Evolutionary conservation across 2,329 filamentous ascomycete species (phyloP).

Genomic region (Cladophialophora bantiana): DNA sequence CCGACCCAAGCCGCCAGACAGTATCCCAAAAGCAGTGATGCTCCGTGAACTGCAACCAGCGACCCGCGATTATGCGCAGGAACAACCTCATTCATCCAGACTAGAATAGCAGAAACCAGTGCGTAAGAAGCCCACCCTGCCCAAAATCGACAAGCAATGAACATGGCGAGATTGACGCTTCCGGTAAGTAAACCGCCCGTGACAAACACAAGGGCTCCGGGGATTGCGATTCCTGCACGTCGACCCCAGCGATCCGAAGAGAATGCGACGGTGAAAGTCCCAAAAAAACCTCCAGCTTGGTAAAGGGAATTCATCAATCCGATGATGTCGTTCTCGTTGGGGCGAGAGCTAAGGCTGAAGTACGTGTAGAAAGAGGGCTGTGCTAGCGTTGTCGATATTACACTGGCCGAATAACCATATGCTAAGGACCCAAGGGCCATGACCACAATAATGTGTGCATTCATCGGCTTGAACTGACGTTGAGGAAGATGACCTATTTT

Average conservation of each 20-base stretch:
- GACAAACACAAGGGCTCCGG: constrained; percentile 47
- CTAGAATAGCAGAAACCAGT: constrained; percentile 29
- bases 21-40: constrained; percentile 32
- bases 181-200: constrained; percentile 47
- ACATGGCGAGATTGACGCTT: constrained; percentile 29
- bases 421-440: constrained; percentile 32
- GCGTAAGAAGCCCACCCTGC: constrained; percentile 47
- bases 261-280: constrained; percentile 32
- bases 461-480: constrained; percentile 28
- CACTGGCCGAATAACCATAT: constrained; percentile 34
- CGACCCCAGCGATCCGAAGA: constrained; percentile 44
- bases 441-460: constrained; percentile 28
- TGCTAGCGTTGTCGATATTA: constrained; percentile 39
- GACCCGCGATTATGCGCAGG: constrained; percentile 25
- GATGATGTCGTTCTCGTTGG: constrained; percentile 43
- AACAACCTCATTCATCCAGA: constrained; percentile 32
- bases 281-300: constrained; percentile 51
- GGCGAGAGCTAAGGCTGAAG: constrained; percentile 49
- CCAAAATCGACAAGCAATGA: constrained; percentile 49
- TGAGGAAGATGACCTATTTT: constrained; percentile 46
- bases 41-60: constrained; percentile 29
- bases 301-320: constrained; percentile 42
- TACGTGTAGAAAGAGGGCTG: constrained; percentile 55
- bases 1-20: constrained; percentile 26
- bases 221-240: constrained; percentile 47